Percentiles rank a stretch among this genome's conserved stretches.
Evolutionary conservation across 805 yeast species (phyloP).

Genomic region (Ogataea glucozyma): DNA sequence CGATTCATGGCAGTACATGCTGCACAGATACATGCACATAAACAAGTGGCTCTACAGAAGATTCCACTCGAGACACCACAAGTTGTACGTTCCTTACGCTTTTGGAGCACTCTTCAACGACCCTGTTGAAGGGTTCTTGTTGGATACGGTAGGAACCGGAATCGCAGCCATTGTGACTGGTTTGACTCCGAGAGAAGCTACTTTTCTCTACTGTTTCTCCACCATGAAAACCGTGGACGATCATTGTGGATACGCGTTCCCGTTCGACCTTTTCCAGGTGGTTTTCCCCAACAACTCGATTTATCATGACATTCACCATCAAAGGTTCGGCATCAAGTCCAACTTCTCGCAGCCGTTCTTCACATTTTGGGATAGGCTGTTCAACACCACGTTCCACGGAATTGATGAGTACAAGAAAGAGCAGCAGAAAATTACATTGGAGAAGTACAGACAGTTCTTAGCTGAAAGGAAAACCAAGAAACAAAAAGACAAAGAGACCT

Average conservation of each 20-base stretch:
- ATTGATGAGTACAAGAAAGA: constrained; percentile 63
- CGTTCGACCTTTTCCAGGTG: constrained; percentile 86
- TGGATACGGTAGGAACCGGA: constrained; percentile 93
- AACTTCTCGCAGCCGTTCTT: constrained; percentile 97
- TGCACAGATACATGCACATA: constrained; percentile 87
- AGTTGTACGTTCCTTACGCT: constrained; percentile 94
- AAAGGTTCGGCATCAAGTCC: constrained; percentile 88
- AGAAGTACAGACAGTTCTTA: constrained; percentile 62
- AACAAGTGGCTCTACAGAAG: constrained; percentile 72
- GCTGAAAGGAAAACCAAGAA: constrained; percentile 35
- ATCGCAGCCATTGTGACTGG: constrained; percentile 64
- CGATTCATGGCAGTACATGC: constrained; percentile 94
- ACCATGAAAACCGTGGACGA: constrained; percentile 97
- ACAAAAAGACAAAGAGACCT: too few relatives aligned
- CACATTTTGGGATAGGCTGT: constrained; percentile 82
- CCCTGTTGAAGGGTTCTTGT: constrained; percentile 88
- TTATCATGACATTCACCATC: constrained; percentile 97
- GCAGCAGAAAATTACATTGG: constrained; percentile 68
- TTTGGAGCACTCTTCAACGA: constrained; percentile 95
- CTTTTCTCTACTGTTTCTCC: constrained; percentile 77
- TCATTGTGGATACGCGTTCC: constrained; percentile 96
- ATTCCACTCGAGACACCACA: constrained; percentile 93
- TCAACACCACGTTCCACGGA: constrained; percentile 70
- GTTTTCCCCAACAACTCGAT: constrained; percentile 93
- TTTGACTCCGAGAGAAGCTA: constrained; percentile 74